A percentile compares a stretch with the other conserved stretches of the same genome.
Evolutionary conservation across 345 rosid species (phyloP).

Genomic region (Gossypium turneri): DNA sequence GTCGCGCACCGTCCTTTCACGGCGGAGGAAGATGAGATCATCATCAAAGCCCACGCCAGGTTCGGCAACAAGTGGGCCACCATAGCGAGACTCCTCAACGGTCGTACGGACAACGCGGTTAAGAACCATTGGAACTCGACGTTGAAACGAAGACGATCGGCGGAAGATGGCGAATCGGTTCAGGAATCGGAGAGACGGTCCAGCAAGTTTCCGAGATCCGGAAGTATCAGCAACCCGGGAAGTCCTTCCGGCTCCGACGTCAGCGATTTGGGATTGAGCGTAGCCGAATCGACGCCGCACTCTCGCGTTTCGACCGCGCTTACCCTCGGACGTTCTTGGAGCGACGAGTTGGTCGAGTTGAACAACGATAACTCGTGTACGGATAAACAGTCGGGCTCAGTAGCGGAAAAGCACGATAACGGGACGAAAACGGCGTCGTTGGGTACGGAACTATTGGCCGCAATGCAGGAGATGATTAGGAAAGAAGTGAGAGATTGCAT

Average conservation of each 20-base stretch:
- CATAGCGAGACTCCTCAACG: constrained; percentile 48
- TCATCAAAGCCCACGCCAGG: constrained; percentile 42
- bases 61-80: constrained; percentile 62
- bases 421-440: constrained; percentile 19
- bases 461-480: constrained; percentile 46
- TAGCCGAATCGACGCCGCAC: background rate
- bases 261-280: constrained; percentile 32
- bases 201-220: constrained; percentile 16
- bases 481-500: constrained; percentile 48
- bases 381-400: background rate
- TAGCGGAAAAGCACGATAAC: background rate
- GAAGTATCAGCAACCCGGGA: background rate
- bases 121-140: constrained; percentile 71
- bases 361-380: background rate
- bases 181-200: constrained; percentile 28
- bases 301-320: constrained; percentile 31
- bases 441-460: constrained; percentile 34
- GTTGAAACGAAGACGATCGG: constrained; percentile 36
- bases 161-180: constrained; percentile 19
- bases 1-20: constrained; percentile 52
- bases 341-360: constrained; percentile 20
- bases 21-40: constrained; percentile 49
- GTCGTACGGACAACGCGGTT: constrained; percentile 58
- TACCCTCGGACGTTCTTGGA: constrained; percentile 39
- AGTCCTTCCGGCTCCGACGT: constrained; percentile 36